These are phyloP conservation scores for Cephaloascus fragrans DNA, from an alignment of 805 yeast species.

Conservation along the genomic window DNA sequence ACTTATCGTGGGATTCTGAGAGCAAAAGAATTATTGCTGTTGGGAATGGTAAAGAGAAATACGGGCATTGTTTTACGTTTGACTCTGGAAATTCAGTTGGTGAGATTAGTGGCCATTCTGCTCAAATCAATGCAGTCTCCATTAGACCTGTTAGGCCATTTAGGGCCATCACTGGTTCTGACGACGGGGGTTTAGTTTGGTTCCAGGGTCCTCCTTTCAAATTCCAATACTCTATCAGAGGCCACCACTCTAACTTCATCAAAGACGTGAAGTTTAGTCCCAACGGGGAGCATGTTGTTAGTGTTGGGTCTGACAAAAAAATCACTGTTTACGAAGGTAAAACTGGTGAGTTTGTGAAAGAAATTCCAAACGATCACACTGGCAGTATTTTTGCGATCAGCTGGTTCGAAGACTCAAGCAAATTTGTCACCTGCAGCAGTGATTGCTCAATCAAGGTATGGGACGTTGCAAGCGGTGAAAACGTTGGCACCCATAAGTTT, in stretches of 20 bases:
- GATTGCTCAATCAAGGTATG: slow-evolving; percentile 68
- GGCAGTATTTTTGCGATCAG: slow-evolving; percentile 78
- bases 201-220: slow-evolving; percentile 92
- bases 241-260: slow-evolving; percentile 67
- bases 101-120: slow-evolving; percentile 88
- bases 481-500: slow-evolving; percentile 40
- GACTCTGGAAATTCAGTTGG: slow-evolving; percentile 97
- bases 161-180: slow-evolving; percentile 87
- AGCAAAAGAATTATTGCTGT: slow-evolving; percentile 81
- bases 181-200: slow-evolving; percentile 79
- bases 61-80: slow-evolving; percentile 87
- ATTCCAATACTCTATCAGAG: slow-evolving; percentile 63
- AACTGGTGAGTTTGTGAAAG: slow-evolving; percentile 62
- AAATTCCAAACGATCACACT: slow-evolving; percentile 44
- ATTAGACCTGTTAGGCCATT: slow-evolving; percentile 84
- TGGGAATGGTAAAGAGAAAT: slow-evolving; percentile 87
- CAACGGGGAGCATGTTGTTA: slow-evolving; percentile 62
- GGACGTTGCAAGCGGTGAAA: slow-evolving; percentile 35
- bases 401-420: slow-evolving; percentile 48
- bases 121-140: slow-evolving; percentile 73
- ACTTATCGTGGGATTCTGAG: slow-evolving; percentile 89
- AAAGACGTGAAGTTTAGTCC: slow-evolving; percentile 78
- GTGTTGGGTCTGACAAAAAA: slow-evolving; percentile 79
- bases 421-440: slow-evolving; percentile 75
- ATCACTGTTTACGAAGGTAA: slow-evolving; percentile 80